Percentiles rank a stretch among this genome's conserved stretches.
phyloP scores from a whole-genome alignment of 768 basidiomycete species.

The Podaxis mareebaensis region DNA sequence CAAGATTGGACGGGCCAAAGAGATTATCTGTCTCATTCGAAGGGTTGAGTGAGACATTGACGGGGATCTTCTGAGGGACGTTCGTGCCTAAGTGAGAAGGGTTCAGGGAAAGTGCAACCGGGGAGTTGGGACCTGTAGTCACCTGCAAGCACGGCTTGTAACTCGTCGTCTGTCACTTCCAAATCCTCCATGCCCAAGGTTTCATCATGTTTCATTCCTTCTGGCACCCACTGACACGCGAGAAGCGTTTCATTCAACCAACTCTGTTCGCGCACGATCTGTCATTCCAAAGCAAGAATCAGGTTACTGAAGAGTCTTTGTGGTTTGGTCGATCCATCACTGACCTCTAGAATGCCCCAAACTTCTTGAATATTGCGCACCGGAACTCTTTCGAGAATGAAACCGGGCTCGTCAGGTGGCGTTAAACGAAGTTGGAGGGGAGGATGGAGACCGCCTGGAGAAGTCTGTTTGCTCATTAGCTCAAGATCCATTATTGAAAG shows the following conservation, averaged over 20 bases:
- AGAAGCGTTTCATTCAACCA: slow-evolving; percentile 78
- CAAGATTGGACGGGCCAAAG: slow-evolving; percentile 43
- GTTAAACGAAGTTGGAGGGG: slow-evolving; percentile 67
- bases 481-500: not conserved
- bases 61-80: slow-evolving; percentile 64
- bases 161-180: slow-evolving; percentile 51
- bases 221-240: slow-evolving; percentile 62
- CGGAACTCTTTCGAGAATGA: slow-evolving; percentile 67
- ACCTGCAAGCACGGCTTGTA: slow-evolving; percentile 69
- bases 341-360: slow-evolving; percentile 73
- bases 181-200: slow-evolving; percentile 31
- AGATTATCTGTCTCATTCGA: slow-evolving; percentile 37
- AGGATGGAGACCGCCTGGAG: slow-evolving; percentile 67
- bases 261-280: slow-evolving; percentile 82
- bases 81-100: slow-evolving; percentile 43
- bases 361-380: slow-evolving; percentile 74
- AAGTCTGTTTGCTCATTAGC: slow-evolving; percentile 43
- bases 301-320: not conserved
- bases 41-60: slow-evolving; percentile 65
- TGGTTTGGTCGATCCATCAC: slow-evolving; percentile 12
- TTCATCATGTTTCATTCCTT: slow-evolving; percentile 36
- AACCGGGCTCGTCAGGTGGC: slow-evolving; percentile 75
- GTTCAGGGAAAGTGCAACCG: not conserved
- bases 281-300: not conserved
- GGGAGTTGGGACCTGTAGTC: slow-evolving; percentile 17